phyloP scores from a whole-genome alignment of 163 green algal genomes.

The Chlamydomonas reinhardtii region DNA sequence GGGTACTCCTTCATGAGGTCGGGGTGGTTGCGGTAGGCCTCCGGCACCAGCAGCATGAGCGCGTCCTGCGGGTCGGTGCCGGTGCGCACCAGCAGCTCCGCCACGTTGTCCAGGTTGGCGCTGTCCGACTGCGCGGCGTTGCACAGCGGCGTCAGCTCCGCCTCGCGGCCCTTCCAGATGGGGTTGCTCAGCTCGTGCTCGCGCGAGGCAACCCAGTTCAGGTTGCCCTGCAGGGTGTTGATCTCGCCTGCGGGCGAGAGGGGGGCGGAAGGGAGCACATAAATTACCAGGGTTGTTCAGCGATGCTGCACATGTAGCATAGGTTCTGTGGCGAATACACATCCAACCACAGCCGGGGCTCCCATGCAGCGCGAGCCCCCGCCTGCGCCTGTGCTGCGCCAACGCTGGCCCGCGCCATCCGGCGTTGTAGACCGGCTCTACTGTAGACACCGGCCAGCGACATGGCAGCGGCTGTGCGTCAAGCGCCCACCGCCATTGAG shows the following conservation, averaged over 20 bases:
- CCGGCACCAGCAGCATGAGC: conserved; percentile 97
- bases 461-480: too few relatives aligned
- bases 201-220: conserved; percentile 98
- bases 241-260: conserved; percentile 91
- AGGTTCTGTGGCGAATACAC: too few relatives aligned
- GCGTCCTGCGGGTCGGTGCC: conserved; percentile 75
- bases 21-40: conserved; percentile 99
- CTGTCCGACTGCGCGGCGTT: conserved; percentile 88
- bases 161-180: conserved; percentile 93
- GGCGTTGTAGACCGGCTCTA: too few relatives aligned
- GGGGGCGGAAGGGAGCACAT: neutral
- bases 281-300: too few relatives aligned
- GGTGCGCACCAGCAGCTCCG: conserved; percentile 91
- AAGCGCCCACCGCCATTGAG: too few relatives aligned
- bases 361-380: too few relatives aligned
- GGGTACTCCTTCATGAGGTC: conserved; percentile 95
- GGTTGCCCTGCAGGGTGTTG: conserved; percentile 99
- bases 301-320: too few relatives aligned
- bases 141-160: conserved; percentile 92
- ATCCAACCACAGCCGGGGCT: too few relatives aligned
- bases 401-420: too few relatives aligned
- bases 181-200: conserved; percentile 91
- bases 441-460: too few relatives aligned
- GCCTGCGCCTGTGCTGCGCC: too few relatives aligned
- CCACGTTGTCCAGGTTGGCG: conserved; percentile 97